Percentiles rank a stretch among this genome's conserved stretches.
phyloP scores from a whole-genome alignment of 306 rosid genomes.

The Acacia melanoxylon region DNA sequence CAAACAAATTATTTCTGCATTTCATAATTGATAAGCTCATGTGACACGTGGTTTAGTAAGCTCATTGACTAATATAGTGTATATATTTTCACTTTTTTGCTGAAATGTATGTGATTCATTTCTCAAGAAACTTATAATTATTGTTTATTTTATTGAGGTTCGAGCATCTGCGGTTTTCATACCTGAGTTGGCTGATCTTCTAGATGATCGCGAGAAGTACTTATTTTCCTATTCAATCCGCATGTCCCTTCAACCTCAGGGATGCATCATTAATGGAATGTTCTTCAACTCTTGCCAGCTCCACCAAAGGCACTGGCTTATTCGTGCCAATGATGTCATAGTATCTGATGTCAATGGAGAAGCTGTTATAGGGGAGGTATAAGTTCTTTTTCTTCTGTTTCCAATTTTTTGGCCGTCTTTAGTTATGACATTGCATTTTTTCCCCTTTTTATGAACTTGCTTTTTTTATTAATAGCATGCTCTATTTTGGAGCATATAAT shows the following conservation, averaged over 20 bases:
- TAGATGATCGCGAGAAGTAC: constrained; percentile 40
- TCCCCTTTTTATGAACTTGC: neutral
- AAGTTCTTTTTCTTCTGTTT: neutral
- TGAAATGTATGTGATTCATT: neutral
- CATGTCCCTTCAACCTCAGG: constrained; percentile 72
- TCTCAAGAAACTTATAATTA: constrained; percentile 26
- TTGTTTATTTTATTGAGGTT: constrained; percentile 50
- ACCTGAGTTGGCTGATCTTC: constrained; percentile 59
- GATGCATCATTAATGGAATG: constrained; percentile 65
- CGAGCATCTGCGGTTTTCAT: constrained; percentile 76
- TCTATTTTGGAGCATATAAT: neutral
- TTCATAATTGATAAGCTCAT: neutral
- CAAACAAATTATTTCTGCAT: neutral
- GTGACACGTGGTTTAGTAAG: neutral
- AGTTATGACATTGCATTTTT: neutral
- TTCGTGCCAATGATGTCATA: constrained; percentile 55
- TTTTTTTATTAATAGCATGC: neutral
- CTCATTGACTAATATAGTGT: neutral
- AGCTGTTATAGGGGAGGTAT: constrained; percentile 89
- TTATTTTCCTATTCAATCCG: constrained; percentile 76
- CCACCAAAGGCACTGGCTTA: constrained; percentile 71
- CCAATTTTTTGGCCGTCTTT: neutral
- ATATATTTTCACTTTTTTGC: neutral
- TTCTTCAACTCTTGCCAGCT: constrained; percentile 75
- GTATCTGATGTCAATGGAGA: constrained; percentile 54